Conservation (phyloP, 1,284 basidiomycete genomes). For the Omphalotus olearius region DNA sequence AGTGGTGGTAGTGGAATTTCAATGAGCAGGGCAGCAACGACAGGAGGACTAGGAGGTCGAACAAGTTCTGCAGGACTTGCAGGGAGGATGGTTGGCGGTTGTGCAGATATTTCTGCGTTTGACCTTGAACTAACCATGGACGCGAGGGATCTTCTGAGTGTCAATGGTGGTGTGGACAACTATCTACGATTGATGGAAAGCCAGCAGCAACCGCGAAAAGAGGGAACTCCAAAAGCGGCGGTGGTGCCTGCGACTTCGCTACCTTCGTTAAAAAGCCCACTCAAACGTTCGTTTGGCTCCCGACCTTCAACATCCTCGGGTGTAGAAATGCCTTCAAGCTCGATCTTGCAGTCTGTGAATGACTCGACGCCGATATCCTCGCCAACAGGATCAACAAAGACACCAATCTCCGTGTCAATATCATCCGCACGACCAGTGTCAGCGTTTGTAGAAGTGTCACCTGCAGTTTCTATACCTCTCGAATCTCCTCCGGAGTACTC, state of each 20-base stretch:
- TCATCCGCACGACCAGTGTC: neutral
- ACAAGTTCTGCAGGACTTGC: slow-evolving; percentile 3
- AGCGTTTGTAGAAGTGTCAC: neutral
- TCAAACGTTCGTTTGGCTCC: no score
- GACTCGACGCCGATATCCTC: neutral
- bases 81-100: slow-evolving; percentile 32
- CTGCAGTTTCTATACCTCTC: neutral
- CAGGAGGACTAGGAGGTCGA: slow-evolving; percentile 3
- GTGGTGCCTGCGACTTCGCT: no score
- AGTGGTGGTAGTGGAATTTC: slow-evolving; percentile 33
- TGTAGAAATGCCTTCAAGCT: neutral
- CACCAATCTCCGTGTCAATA: no score
- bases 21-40: slow-evolving; percentile 1
- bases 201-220: slow-evolving; percentile 17
- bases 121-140: slow-evolving; percentile 55
- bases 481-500: no score
- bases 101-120: slow-evolving; percentile 60
- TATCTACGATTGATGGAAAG: slow-evolving; percentile 58
- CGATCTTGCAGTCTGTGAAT: neutral
- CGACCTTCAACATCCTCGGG: no score
- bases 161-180: slow-evolving; percentile 60
- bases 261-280: no score
- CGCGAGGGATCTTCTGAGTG: slow-evolving; percentile 52
- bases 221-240: neutral
- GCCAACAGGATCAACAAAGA: neutral